These are phyloP conservation scores for Blastobotrys malaysiensis DNA, from an alignment of 1,139 yeast genomes.

Conservation along the genomic window DNA sequence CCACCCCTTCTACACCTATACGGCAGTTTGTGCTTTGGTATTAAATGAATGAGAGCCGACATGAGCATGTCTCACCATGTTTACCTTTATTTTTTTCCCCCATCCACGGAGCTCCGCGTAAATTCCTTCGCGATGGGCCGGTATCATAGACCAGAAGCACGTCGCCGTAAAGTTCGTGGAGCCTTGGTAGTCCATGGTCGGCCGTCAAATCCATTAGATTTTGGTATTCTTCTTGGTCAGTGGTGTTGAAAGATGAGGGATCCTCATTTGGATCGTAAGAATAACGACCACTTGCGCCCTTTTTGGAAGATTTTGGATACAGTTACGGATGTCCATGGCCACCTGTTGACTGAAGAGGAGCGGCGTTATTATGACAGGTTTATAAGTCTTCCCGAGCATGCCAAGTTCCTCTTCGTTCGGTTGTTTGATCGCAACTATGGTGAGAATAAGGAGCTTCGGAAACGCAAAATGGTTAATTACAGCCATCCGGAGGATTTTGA, in stretches of 20 bases:
- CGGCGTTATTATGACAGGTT: constrained; percentile 1
- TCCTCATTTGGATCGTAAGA: constrained; percentile 7
- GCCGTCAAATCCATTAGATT: neutral
- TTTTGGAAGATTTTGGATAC: constrained; percentile 10
- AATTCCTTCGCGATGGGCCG: neutral
- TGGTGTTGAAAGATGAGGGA: constrained; percentile 1
- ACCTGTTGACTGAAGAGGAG: constrained; percentile 7
- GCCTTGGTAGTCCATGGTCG: no score
- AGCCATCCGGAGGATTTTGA: constrained; percentile 7
- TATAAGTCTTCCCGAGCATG: constrained; percentile 4
- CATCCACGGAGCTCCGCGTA: neutral
- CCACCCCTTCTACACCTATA: neutral
- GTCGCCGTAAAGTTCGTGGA: no score
- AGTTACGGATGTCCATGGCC: constrained; percentile 4
- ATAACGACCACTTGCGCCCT: constrained; percentile 11
- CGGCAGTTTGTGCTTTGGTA: neutral
- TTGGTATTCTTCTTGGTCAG: neutral
- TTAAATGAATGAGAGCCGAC: neutral
- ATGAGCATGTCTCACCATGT: neutral
- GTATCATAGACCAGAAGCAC: no score
- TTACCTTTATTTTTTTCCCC: neutral
- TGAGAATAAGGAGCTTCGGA: constrained; percentile 7
- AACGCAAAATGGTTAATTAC: constrained; percentile 8
- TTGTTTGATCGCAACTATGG: constrained; percentile 12
- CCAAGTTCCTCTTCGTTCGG: constrained; percentile 11